A percentile compares a stretch with the other conserved stretches of the same genome.
phyloP scores from a whole-genome alignment of 2,329 filamentous ascomycete genomes.

The Xylaria sp. region DNA sequence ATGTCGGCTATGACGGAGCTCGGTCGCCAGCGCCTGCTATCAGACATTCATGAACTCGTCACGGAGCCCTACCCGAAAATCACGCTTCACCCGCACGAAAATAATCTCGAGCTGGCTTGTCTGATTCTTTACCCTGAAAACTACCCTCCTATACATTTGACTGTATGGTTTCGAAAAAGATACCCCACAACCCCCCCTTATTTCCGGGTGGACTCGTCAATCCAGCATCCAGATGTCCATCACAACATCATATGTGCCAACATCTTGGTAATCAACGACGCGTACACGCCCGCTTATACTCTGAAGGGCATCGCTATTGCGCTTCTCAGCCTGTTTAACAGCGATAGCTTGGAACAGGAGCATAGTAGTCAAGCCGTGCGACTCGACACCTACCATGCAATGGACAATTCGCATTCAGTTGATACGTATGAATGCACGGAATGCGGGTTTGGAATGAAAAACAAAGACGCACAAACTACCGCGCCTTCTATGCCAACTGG shows the following conservation, averaged over 20 bases:
- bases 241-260: slow-evolving; percentile 58
- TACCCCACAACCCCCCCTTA: slow-evolving; percentile 56
- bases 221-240: slow-evolving; percentile 61
- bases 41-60: slow-evolving; percentile 59
- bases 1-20: neutral
- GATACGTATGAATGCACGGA: slow-evolving; percentile 43
- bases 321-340: slow-evolving; percentile 63
- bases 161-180: slow-evolving; percentile 49
- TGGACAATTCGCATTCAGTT: neutral
- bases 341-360: slow-evolving; percentile 57
- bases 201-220: slow-evolving; percentile 54
- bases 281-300: slow-evolving; percentile 62
- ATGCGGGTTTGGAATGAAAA: slow-evolving; percentile 42
- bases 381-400: slow-evolving; percentile 45
- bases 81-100: slow-evolving; percentile 52
- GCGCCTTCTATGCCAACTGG: neutral
- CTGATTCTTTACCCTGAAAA: slow-evolving; percentile 56
- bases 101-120: slow-evolving; percentile 54
- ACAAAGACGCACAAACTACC: neutral
- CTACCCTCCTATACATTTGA: slow-evolving; percentile 57
- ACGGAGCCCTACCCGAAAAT: slow-evolving; percentile 60
- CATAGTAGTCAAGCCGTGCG: slow-evolving; percentile 41
- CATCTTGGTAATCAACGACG: slow-evolving; percentile 56
- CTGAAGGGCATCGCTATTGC: slow-evolving; percentile 62
- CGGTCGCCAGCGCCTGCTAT: slow-evolving; percentile 50